Evolutionary conservation across 208 protist genomes (phyloP), one percentile per base, ranked within the genome.

Genomic region (Angomonas ambiguus): DNA sequence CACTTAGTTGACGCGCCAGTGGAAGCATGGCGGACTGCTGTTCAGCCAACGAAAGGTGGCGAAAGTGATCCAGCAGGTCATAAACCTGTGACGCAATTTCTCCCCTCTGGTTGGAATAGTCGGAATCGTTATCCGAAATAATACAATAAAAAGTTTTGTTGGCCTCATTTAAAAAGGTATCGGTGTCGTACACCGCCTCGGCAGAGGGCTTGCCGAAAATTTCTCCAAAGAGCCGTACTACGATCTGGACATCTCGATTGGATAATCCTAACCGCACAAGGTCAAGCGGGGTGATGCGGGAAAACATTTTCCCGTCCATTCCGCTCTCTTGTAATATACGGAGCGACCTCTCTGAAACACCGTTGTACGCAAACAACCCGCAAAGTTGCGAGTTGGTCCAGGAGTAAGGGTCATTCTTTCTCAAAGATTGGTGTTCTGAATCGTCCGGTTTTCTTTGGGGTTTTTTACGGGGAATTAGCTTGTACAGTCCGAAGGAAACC

Each of bases 11-110:
- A 33, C 35, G 67, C 25, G 74, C 74, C 35, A 87, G 67, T n/a
- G 80, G 75, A 45, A 65, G 59, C 65, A 87, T 71, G 34, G 76
- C 77, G 2, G 51, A 55, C 1, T 62, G 57, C 75, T 87, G 81
- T 27, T 87, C 77, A 16, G 2, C 35, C 2, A 27, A 4, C 0
- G 69, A 74, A 10, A 87, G 71, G 8, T 58, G 67, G 33, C 79
- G 81, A 48, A 87, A 87, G 62, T 69, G 55, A 42, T 79, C 74
- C 32, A 87, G 68, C 18, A 87, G 65, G 1, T 63, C 71, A 35
- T 74, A 78, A 1, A 82, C 71, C 31, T 70, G 71, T 8, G 74
- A 61, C 2, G 76, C 81, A 5, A 74, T 60, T n/a, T 69, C 64
- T 31, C 61, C 62, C 45, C 68, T 72, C 20, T 74, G 65, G 41